phyloP scores from a whole-genome alignment of 2,329 filamentous ascomycete genomes.

The Epichloe scottii region DNA sequence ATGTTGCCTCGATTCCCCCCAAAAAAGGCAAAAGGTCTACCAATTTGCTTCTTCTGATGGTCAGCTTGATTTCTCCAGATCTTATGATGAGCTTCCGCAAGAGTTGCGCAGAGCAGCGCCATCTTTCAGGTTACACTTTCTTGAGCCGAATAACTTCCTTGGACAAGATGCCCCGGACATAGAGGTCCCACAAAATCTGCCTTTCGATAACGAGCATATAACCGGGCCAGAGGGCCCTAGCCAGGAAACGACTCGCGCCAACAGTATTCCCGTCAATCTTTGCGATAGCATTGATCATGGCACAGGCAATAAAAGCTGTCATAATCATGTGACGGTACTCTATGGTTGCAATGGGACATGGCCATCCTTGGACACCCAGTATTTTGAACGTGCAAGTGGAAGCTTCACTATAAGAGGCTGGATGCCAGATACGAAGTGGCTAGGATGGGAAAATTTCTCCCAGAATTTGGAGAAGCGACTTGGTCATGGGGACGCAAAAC shows the following conservation, averaged over 20 bases:
- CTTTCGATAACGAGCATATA: not conserved
- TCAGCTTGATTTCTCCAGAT: not conserved
- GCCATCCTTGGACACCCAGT: slow-evolving; percentile 17
- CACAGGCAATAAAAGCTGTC: not conserved
- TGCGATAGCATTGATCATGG: not conserved
- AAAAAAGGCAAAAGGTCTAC: not conserved
- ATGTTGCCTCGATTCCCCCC: not conserved
- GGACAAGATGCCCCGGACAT: slow-evolving; percentile 1
- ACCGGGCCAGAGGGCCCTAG: not conserved
- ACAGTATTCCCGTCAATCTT: not conserved
- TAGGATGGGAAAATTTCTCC: slow-evolving; percentile 19
- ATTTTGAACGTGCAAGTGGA: slow-evolving; percentile 23
- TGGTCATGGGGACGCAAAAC: not conserved
- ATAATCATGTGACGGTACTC: slow-evolving; percentile 9
- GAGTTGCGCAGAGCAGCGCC: not conserved
- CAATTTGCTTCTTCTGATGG: not conserved
- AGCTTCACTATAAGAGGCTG: slow-evolving; percentile 32
- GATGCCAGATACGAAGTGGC: slow-evolving; percentile 28
- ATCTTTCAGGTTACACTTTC: slow-evolving; percentile 1
- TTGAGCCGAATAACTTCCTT: slow-evolving; percentile 6
- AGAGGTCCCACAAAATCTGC: not conserved
- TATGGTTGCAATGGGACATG: slow-evolving; percentile 17
- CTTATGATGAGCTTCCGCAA: not conserved
- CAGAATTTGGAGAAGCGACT: slow-evolving; percentile 17
- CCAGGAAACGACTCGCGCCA: not conserved